phyloP scores from a whole-genome alignment of 345 rosid genomes.

The Euphorbia peplus region DNA sequence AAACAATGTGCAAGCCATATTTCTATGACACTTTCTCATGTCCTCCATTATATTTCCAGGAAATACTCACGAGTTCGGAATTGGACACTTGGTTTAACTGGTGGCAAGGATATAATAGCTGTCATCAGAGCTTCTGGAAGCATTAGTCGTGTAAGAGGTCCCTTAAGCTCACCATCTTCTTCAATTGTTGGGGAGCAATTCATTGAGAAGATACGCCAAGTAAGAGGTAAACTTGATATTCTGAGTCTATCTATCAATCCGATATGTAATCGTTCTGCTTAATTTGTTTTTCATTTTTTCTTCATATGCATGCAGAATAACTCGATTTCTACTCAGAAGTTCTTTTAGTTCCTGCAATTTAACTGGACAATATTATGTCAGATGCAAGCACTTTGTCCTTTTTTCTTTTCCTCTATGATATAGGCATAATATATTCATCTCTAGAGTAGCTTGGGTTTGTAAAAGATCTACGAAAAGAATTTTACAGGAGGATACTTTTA shows the following conservation, averaged over 20 bases:
- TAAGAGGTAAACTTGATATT: conserved; percentile 55
- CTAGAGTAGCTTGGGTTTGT: not conserved
- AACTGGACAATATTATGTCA: not conserved
- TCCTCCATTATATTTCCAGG: conserved; percentile 41
- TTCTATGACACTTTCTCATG: not conserved
- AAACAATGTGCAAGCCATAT: not conserved
- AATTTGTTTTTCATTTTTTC: not conserved
- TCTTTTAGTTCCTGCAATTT: not conserved
- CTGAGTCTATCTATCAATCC: not conserved
- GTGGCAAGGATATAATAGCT: conserved; percentile 79
- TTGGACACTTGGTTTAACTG: conserved; percentile 87
- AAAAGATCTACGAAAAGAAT: not conserved
- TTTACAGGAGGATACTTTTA: not conserved
- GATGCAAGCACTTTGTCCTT: not conserved
- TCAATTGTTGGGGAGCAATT: conserved; percentile 75
- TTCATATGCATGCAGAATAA: not conserved
- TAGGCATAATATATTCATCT: not conserved
- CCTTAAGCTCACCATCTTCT: conserved; percentile 60
- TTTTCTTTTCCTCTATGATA: not conserved
- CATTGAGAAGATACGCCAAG: conserved; percentile 76
- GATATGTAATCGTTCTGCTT: not conserved
- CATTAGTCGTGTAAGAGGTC: conserved; percentile 78
- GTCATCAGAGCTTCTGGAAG: conserved; percentile 88
- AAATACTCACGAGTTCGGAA: conserved; percentile 76
- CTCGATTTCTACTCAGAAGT: not conserved